Evolutionary conservation across 345 rosid species (phyloP), one percentile per base, ranked within the genome.

Genomic region (Arabidopsis arenosa): DNA sequence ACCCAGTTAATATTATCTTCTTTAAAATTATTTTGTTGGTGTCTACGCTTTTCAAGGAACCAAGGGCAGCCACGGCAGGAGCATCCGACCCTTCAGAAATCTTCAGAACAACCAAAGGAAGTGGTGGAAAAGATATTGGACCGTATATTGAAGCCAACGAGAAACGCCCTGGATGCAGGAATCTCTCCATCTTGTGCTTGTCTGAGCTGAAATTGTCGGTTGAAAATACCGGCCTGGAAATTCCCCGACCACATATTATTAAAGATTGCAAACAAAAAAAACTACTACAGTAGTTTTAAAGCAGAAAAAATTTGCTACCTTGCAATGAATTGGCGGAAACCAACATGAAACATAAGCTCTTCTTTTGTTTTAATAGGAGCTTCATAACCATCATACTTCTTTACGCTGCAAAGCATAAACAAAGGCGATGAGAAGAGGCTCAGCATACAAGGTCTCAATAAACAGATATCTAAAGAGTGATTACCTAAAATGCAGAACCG

Each of bases 151-250:
- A 95, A 73, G 99, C 99, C 6, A 88, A 53, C 6, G 90, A 84
- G 76, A 89, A 92, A 75, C 88, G 66, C 14, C 97, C 97, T 0
- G 97, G 83, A 53, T 90, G 99, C 69, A 94, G 90, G 77, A 92
- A 92, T 73, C 97, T 92, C 80, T 92, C 99, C 99, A 95, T 92
- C 86, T 95, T 90, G 83, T 90, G 95, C 80, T 90, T 95, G 80
- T 89, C 97, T 15, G 97, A 88, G 56, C 86, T 86, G 47, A 88
- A 76, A 68, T 84, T 87, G 80, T 95, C 93, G 0, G 96, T 79
- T 12, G 97, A 89, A 83, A 92, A 95, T 70, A 89, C 82, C 0
- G 97, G 99, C 86, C 99, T 95, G 90, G 70, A 75, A 49, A 39
- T 18, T 37, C 2, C 6, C 15, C 12, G 10, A 7, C 13, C 17